These are phyloP conservation scores for Spirogloea muscicola DNA, from an alignment of 139 green algal species.

Conservation along the genomic window DNA sequence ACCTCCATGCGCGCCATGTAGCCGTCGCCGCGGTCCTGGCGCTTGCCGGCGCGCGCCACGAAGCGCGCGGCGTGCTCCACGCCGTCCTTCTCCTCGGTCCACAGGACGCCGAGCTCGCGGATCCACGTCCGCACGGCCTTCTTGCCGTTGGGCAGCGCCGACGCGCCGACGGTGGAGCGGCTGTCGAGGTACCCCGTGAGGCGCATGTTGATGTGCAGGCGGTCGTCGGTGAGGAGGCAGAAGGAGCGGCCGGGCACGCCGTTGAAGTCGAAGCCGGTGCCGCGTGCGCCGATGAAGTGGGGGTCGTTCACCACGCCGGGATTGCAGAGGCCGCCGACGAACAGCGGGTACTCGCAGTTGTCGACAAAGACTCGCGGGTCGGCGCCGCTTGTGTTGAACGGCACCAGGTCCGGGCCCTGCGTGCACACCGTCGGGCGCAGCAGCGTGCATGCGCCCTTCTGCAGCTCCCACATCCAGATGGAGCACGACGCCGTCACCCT, in stretches of 20 bases:
- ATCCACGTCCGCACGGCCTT: conserved; percentile 21
- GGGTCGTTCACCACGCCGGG: conserved; percentile 17
- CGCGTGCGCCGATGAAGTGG: conserved; percentile 21
- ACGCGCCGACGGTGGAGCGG: conserved; percentile 2
- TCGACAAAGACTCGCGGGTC: no score
- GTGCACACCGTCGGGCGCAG: no score
- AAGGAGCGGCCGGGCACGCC: conserved; percentile 18
- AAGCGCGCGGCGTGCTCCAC: conserved; percentile 15
- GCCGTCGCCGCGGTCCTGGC: conserved; percentile 21
- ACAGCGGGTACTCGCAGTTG: no score
- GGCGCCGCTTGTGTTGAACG: no score
- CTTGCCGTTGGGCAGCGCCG: conserved; percentile 1
- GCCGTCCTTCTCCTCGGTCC: background rate
- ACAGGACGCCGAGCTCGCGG: conserved; percentile 6
- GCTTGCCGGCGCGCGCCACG: conserved; percentile 22
- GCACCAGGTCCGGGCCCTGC: no score
- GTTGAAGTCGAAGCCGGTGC: conserved; percentile 35
- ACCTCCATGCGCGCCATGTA: conserved; percentile 12
- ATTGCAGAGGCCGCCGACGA: conserved; percentile 3
- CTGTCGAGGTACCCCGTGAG: conserved; percentile 28
- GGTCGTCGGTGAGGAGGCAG: conserved; percentile 28
- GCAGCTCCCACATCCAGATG: no score
- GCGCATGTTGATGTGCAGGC: conserved; percentile 40
- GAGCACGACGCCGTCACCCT: no score
- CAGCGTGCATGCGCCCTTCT: no score